Percentiles rank a stretch among this genome's conserved stretches.
Conservation (phyloP, 352 stramenopile genomes). For the Thraustochytrium striatum region DNA sequence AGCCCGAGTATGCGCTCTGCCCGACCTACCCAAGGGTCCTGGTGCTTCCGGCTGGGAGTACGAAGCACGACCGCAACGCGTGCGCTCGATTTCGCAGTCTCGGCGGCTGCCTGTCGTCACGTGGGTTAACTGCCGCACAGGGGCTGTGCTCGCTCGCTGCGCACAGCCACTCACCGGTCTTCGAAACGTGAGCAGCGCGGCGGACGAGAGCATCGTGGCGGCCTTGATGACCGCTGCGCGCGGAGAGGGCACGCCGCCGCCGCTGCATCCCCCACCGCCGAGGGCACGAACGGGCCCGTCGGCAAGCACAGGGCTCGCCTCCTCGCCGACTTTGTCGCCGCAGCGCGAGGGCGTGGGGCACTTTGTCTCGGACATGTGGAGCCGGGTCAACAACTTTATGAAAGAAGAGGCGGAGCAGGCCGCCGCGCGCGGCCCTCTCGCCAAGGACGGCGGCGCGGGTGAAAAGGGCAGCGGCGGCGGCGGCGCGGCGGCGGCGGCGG, state of each 20-base stretch:
- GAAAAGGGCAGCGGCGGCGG: too few species aligned
- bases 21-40: conserved; percentile 71
- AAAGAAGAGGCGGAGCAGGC: background rate
- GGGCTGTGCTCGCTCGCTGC: conserved; percentile 66
- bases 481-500: too few species aligned
- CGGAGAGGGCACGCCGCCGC: background rate
- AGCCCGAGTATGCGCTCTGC: conserved; percentile 67
- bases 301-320: background rate
- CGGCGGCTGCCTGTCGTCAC: conserved; percentile 72
- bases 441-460: background rate
- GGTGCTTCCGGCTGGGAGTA: conserved; percentile 66
- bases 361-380: conserved; percentile 17
- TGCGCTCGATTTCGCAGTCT: conserved; percentile 75
- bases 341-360: background rate
- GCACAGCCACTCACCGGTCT: conserved; percentile 76
- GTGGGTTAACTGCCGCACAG: conserved; percentile 67
- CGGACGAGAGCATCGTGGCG: conserved; percentile 61
- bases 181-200: conserved; percentile 66
- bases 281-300: background rate
- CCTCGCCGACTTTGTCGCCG: background rate
- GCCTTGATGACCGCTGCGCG: background rate
- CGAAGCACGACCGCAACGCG: conserved; percentile 63
- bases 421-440: conserved; percentile 65
- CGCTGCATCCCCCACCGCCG: background rate
- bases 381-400: conserved; percentile 21